phyloP scores from a whole-genome alignment of 1,139 yeast species.

The Debaryomyces coudertii region DNA sequence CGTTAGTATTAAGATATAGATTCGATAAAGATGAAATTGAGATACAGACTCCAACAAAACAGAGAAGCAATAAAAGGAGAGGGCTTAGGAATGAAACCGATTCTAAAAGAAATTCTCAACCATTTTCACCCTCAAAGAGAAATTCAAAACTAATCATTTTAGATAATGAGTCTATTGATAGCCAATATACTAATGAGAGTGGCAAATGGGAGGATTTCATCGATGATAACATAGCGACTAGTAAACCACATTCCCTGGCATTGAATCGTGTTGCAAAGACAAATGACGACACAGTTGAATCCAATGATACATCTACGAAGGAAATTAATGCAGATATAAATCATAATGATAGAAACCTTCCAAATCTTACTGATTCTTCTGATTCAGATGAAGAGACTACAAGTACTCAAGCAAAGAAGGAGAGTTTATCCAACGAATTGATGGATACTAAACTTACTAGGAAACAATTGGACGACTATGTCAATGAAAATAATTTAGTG shows the following conservation, averaged over 20 bases:
- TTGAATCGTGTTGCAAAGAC: constrained; percentile 13
- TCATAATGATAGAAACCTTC: constrained; percentile 22
- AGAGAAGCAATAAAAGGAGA: neutral
- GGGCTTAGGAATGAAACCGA: neutral
- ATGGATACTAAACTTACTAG: constrained; percentile 22
- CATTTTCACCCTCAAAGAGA: constrained; percentile 30
- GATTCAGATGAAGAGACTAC: constrained; percentile 34
- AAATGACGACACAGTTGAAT: neutral
- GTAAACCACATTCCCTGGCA: constrained; percentile 25
- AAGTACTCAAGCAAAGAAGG: constrained; percentile 11
- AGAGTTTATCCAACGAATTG: constrained; percentile 28
- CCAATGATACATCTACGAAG: neutral
- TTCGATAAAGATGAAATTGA: constrained; percentile 16
- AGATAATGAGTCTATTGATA: constrained; percentile 21
- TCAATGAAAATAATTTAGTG: constrained; percentile 51
- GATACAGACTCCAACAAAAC: neutral
- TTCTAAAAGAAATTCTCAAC: constrained; percentile 1
- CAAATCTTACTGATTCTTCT: constrained; percentile 37
- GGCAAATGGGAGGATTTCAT: constrained; percentile 49
- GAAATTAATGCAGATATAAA: neutral
- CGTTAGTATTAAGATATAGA: constrained; percentile 49
- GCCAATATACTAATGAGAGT: constrained; percentile 23
- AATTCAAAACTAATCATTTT: constrained; percentile 32
- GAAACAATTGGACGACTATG: constrained; percentile 50
- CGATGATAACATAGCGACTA: constrained; percentile 27